Conservation (phyloP, 2,329 filamentous ascomycete species). For the Colletotrichum abscissum region DNA sequence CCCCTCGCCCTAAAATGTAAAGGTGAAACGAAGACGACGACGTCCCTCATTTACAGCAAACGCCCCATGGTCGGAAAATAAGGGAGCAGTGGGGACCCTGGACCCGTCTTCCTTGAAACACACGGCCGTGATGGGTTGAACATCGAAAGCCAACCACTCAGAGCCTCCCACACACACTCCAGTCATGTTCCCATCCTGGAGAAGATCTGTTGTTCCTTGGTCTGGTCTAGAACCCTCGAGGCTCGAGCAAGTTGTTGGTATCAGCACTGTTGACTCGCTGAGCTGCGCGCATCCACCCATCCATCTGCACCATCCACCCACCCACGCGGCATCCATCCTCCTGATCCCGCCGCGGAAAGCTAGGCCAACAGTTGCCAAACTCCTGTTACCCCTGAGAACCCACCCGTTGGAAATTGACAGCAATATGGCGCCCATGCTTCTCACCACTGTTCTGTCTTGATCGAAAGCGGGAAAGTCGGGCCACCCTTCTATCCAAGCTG, state of each 20-base stretch:
- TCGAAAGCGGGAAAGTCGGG: neutral
- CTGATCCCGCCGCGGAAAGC: slow-evolving; percentile 8
- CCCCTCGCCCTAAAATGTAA: neutral
- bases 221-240: slow-evolving; percentile 14
- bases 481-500: slow-evolving; percentile 1
- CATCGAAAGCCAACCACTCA: slow-evolving; percentile 2
- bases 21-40: slow-evolving; percentile 25
- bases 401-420: slow-evolving; percentile 24
- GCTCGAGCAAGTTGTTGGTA: neutral
- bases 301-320: slow-evolving; percentile 1
- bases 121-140: neutral
- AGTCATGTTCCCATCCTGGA: slow-evolving; percentile 8
- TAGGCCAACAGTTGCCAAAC: neutral
- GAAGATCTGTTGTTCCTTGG: slow-evolving; percentile 8
- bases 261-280: neutral
- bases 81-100: slow-evolving; percentile 14
- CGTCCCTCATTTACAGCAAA: slow-evolving; percentile 24
- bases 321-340: slow-evolving; percentile 9
- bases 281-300: neutral
- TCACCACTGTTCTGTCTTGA: slow-evolving; percentile 15
- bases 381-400: slow-evolving; percentile 9
- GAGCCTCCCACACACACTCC: neutral
- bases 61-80: slow-evolving; percentile 24
- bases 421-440: slow-evolving; percentile 16
- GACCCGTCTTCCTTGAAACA: slow-evolving; percentile 26